Conservation (phyloP, 1,139 yeast genomes). For the Yamadazyma taylorii region DNA sequence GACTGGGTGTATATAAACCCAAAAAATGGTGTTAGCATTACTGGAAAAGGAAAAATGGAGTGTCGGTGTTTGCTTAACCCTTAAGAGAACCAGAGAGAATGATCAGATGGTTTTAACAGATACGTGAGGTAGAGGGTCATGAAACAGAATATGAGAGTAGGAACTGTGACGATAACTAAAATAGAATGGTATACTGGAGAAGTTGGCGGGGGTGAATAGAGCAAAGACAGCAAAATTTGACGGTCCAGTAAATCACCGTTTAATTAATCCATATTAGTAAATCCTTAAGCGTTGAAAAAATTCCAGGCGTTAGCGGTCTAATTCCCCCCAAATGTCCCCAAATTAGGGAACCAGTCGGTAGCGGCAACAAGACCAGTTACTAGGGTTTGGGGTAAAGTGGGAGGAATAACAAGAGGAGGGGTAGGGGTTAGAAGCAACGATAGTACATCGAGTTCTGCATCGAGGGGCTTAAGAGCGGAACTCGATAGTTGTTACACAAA, state of each 20-base stretch:
- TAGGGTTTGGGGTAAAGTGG: not conserved
- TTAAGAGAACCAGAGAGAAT: not conserved
- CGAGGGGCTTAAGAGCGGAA: too few species aligned
- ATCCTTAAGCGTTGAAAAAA: not conserved
- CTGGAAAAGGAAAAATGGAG: slow-evolving; percentile 1
- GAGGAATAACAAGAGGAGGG: not conserved
- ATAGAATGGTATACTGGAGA: too few species aligned
- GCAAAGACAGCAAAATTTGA: too few species aligned
- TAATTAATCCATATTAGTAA: slow-evolving; percentile 2
- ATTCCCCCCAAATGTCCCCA: not conserved
- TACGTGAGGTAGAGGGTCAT: not conserved
- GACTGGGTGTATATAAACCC: not conserved
- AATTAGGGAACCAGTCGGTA: not conserved
- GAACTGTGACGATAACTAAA: too few species aligned
- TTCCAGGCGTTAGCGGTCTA: too few species aligned
- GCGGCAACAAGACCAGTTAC: not conserved
- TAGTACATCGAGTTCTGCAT: too few species aligned
- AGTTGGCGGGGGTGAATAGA: too few species aligned
- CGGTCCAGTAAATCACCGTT: slow-evolving; percentile 1
- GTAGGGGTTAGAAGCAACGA: not conserved
- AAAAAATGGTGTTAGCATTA: slow-evolving; percentile 1
- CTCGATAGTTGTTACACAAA: not conserved
- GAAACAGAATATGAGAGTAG: too few species aligned
- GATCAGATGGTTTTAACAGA: not conserved
- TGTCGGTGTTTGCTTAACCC: not conserved